Percentiles rank a stretch among this genome's conserved stretches.
phyloP scores from a whole-genome alignment of 345 rosid genomes.

The Eucalyptus pumila region DNA sequence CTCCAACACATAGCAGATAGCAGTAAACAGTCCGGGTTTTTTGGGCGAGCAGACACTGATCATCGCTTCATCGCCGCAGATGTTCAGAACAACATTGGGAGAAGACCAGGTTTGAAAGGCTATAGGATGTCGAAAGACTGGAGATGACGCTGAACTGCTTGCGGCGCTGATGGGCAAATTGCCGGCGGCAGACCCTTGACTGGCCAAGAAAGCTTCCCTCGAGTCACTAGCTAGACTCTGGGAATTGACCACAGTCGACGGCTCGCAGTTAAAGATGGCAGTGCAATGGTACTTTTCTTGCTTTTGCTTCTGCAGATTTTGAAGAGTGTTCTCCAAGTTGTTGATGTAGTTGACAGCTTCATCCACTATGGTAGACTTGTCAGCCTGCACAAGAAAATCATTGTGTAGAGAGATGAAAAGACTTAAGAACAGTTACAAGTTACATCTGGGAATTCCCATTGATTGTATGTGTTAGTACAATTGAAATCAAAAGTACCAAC shows the following conservation, averaged over 20 bases:
- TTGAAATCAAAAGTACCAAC: background rate
- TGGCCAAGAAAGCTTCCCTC: constrained; percentile 41
- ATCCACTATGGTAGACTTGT: constrained; percentile 58
- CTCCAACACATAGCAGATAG: constrained; percentile 24
- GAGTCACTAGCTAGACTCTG: constrained; percentile 11
- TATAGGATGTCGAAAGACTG: constrained; percentile 15
- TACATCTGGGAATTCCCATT: background rate
- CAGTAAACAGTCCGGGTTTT: constrained; percentile 24
- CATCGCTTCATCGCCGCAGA: constrained; percentile 34
- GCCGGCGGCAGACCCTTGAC: constrained; percentile 21
- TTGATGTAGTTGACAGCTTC: constrained; percentile 49
- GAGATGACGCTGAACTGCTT: constrained; percentile 1
- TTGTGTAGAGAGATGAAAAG: background rate
- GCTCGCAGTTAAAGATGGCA: constrained; percentile 1
- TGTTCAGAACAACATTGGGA: constrained; percentile 33
- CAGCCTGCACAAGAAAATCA: constrained; percentile 27
- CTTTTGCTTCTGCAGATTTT: constrained; percentile 31
- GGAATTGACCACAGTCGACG: constrained; percentile 1
- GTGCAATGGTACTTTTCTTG: constrained; percentile 27
- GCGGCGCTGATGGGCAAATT: background rate
- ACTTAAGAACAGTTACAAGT: background rate
- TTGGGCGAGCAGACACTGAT: constrained; percentile 27
- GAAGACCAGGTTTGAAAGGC: constrained; percentile 41
- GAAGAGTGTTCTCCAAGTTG: constrained; percentile 23
- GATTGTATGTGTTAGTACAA: background rate